phyloP scores from a whole-genome alignment of 2,329 filamentous ascomycete genomes.

The Pseudofabraea citricarpa region DNA sequence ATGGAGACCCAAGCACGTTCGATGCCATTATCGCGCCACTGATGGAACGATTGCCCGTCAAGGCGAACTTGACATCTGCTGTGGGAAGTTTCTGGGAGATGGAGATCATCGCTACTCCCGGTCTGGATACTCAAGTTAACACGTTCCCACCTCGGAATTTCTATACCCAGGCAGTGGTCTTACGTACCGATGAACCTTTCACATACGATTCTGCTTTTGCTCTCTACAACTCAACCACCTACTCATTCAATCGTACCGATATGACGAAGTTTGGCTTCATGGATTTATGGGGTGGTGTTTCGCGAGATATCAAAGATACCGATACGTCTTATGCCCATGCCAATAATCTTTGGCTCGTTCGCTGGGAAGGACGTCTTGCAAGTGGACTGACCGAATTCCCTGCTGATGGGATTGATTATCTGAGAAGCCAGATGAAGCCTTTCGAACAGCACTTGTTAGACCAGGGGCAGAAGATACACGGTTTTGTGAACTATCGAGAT shows the following conservation, averaged over 20 bases:
- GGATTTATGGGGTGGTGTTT: background rate
- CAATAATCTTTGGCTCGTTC: background rate
- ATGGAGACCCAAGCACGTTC: background rate
- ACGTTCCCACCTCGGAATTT: background rate
- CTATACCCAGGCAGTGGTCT: background rate
- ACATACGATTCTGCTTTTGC: background rate
- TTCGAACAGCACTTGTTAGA: background rate
- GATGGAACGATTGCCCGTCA: background rate
- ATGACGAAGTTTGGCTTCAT: constrained; percentile 1
- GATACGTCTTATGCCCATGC: background rate
- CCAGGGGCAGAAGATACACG: background rate
- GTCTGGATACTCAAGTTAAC: background rate
- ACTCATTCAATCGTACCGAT: background rate
- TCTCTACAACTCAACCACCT: background rate
- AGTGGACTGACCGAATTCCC: background rate
- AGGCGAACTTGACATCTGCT: background rate
- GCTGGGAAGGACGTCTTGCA: constrained; percentile 1
- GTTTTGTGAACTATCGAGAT: constrained; percentile 1
- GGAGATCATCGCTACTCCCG: background rate
- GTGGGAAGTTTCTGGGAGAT: background rate
- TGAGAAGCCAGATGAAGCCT: background rate
- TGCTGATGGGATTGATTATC: background rate
- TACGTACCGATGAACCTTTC: background rate
- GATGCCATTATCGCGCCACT: background rate
- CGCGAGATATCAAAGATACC: background rate